Evolutionary conservation across 139 green algal genomes (phyloP), one percentile per base, ranked within the genome.

Genomic region (Chlorokybus atmophyticus): DNA sequence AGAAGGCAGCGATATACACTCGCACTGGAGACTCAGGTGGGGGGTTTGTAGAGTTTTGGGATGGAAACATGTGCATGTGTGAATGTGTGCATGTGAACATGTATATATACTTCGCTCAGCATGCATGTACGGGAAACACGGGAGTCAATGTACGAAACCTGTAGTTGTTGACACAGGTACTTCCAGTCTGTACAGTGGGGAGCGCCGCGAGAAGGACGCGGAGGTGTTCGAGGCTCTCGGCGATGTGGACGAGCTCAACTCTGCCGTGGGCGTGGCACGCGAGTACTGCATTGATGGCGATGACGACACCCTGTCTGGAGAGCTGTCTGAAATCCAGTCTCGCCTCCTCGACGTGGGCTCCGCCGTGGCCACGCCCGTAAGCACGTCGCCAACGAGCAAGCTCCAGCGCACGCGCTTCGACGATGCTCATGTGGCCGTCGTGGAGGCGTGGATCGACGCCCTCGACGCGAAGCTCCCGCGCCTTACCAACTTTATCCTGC

Each of bases 221-320:
- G 64, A 40, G 19, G 61, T 74, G 3, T 94, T 95, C 49, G 61
- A 78, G 2, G 87, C 88, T 4, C 72, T 96, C 2, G 87, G 87
- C 2, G 87, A 97, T 32, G 83, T 93, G 0, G 90, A 97, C 59
- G 89, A 97, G 70, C 73, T 94, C 0, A 97, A 97, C 69, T 83
- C 73, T 1, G 59, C 67, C 4, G 0, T 52, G 70, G 47, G 79
- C 80, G 61, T 79, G 72, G 49, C 65, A 51, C 32, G 41, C 14
- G 57, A 70, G 1, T 52, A 24, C n/a, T n/a, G n/a, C n/a, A n/a
- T n/a, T n/a, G n/a, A n/a, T n/a, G n/a, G n/a, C n/a, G n/a, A n/a
- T 50, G 29, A 52, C 48, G 28, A 48, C 21, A 26, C 24, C 32
- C 21, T 38, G 2, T 21, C 23, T 19, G 0, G 51, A 65, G 80